A percentile compares a stretch with the other conserved stretches of the same genome.
Evolutionary conservation across 192 early-diverging fungal species (phyloP).

Genomic region (Powellomyces hirtus): DNA sequence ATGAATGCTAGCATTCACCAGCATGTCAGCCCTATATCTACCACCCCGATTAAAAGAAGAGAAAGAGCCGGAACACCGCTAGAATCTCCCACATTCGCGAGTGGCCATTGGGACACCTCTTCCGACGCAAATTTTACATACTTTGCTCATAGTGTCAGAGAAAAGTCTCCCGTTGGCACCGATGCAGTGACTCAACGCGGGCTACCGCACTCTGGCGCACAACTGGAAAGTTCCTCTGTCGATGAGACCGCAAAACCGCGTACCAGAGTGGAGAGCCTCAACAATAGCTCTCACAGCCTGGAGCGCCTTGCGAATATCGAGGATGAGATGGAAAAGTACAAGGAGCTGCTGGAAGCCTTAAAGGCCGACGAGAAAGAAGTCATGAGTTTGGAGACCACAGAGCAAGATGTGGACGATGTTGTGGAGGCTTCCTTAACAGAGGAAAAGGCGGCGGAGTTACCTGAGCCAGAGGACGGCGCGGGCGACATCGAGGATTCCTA

Average conservation of each 20-base stretch:
- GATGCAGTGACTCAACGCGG: no score
- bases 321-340: slow-evolving; percentile 4
- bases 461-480: background rate
- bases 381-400: background rate
- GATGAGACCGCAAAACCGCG: background rate
- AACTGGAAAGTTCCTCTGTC: background rate
- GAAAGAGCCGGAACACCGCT: background rate
- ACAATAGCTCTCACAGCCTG: background rate
- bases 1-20: background rate
- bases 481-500: background rate
- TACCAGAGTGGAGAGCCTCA: background rate
- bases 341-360: background rate
- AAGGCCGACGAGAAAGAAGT: background rate
- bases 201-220: background rate
- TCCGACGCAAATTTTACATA: background rate
- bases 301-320: slow-evolving; percentile 5
- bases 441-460: background rate
- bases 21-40: background rate
- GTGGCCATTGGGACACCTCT: background rate
- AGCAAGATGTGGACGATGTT: background rate
- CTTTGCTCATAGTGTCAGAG: background rate
- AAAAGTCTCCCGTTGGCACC: no score
- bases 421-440: background rate
- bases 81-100: background rate
- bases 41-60: background rate